Percentiles rank a stretch among this genome's conserved stretches.
Evolutionary conservation across 257 asterid genomes (phyloP).

Genomic region (Nicotiana obtusifolia): DNA sequence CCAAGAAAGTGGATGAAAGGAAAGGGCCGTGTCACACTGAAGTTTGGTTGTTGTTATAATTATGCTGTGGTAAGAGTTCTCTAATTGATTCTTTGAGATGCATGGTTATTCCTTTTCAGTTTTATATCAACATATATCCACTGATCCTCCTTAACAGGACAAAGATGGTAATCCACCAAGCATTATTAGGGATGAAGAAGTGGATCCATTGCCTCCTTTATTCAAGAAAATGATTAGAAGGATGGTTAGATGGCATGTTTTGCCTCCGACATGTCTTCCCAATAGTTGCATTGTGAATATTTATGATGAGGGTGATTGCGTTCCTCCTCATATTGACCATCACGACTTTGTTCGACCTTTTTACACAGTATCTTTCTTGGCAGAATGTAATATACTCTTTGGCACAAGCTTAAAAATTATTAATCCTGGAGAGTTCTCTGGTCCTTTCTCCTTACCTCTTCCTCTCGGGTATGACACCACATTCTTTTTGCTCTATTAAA

Average conservation of each 20-base stretch:
- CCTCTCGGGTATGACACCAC: constrained; percentile 65
- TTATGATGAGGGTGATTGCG: constrained; percentile 81
- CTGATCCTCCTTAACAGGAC: constrained; percentile 36
- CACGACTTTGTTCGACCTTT: constrained; percentile 85
- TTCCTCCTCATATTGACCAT: constrained; percentile 91
- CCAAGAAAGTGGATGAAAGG: constrained; percentile 93
- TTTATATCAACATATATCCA: not conserved
- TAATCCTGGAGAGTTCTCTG: constrained; percentile 79
- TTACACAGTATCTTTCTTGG: constrained; percentile 72
- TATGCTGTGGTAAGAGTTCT: constrained; percentile 47
- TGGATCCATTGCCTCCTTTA: constrained; percentile 65
- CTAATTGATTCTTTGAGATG: not conserved
- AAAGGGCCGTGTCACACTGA: constrained; percentile 76
- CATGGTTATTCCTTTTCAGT: not conserved
- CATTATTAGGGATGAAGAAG: constrained; percentile 50
- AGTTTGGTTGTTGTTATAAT: constrained; percentile 89
- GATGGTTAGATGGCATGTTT: constrained; percentile 64
- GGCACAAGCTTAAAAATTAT: constrained; percentile 53
- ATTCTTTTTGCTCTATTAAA: not conserved
- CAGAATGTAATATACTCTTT: constrained; percentile 68
- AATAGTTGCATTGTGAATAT: constrained; percentile 90
- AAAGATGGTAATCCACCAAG: constrained; percentile 81
- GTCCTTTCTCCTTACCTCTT: constrained; percentile 50
- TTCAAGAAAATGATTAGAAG: constrained; percentile 68
- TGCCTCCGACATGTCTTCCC: constrained; percentile 77